Evolutionary conservation across 352 stramenopile genomes (phyloP), one percentile per base, ranked within the genome.

Genomic region (Phytophthora idaei): DNA sequence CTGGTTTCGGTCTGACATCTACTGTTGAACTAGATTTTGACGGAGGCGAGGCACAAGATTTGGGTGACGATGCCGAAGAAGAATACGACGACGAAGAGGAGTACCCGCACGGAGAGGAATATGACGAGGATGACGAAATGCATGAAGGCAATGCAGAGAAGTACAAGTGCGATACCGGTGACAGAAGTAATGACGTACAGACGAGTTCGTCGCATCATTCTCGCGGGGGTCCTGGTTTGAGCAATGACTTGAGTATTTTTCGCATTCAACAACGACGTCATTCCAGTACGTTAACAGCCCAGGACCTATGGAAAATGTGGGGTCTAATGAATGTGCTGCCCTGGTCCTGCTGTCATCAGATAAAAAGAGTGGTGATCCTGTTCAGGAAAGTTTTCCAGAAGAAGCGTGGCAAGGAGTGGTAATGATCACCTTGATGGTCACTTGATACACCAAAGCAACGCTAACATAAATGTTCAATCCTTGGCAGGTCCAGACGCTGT

Each of bases 401-500:
- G 85, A 89, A 71, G 67, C 77, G 1, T 74, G 89, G 11, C 83
- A 90, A 42, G 87, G 85, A 59, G 81, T 92, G 69, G 86, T 93
- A 61, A 53, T 44, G 25, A 12, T 32, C 15, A 36, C 3, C 11
- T 66, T 48, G 7, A 4, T 32, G 17, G 1, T 29, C 4, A 29
- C 10, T 54, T 39, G 4, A 39, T 51, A 10, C 28, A 37, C 12
- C 27, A 41, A 44, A 47, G 15, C 9, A 53, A 37, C 29, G 25
- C 27, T 67, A 17, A 62, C 12, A 21, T 32, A 7, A 8, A 10
- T 32, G 28, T 42, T 50, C 27, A 12, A 28, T 45, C 12, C 15
- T 15, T 56, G 12, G 5, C 58, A 90, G 68, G 90, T 98, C 1
- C 85, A 98, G 67, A 90, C 82, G 17, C 66, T 99, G 9, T 98